A percentile compares a stretch with the other conserved stretches of the same genome.
These are phyloP conservation scores for Cicer cuneatum DNA, from an alignment of 306 rosid genomes.

Conservation along the genomic window DNA sequence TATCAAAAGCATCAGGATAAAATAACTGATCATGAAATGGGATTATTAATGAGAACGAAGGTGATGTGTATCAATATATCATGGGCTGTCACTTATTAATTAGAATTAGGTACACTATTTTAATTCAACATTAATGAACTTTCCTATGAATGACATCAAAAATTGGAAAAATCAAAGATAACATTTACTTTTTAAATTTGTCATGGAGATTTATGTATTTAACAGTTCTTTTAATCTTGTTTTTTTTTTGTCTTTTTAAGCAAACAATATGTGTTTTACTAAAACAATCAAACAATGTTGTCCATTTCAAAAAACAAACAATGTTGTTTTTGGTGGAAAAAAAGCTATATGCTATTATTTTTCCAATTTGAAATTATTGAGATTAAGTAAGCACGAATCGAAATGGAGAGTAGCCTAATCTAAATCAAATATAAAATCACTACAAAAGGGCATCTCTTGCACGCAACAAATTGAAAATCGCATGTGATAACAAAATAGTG, in stretches of 20 bases:
- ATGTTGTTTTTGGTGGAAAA: too few relatives aligned
- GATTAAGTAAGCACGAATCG: conserved; percentile 26
- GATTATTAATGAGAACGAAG: conserved; percentile 10
- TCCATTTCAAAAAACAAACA: too few relatives aligned
- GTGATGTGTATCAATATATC: conserved; percentile 23
- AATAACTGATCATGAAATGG: conserved; percentile 21
- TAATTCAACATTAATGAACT: conserved; percentile 11
- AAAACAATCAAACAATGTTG: too few relatives aligned
- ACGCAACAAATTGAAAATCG: conserved; percentile 48
- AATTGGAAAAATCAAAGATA: too few relatives aligned
- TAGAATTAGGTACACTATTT: conserved; percentile 6
- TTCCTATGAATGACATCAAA: conserved; percentile 1
- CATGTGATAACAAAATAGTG: not conserved
- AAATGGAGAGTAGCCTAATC: conserved; percentile 41
- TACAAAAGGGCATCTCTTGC: conserved; percentile 46
- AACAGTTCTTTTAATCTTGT: not conserved
- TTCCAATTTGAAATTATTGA: conserved; percentile 35
- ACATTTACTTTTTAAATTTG: not conserved
- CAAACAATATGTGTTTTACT: not conserved
- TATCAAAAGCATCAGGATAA: not conserved
- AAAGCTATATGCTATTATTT: not conserved
- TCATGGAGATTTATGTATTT: not conserved
- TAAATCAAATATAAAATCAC: conserved; percentile 22
- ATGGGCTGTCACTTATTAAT: conserved; percentile 23
- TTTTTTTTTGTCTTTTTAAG: not conserved